A percentile compares a stretch with the other conserved stretches of the same genome.
Evolutionary conservation across 179 eudicot genomes (phyloP).

Genomic region (Beta corolliflora): DNA sequence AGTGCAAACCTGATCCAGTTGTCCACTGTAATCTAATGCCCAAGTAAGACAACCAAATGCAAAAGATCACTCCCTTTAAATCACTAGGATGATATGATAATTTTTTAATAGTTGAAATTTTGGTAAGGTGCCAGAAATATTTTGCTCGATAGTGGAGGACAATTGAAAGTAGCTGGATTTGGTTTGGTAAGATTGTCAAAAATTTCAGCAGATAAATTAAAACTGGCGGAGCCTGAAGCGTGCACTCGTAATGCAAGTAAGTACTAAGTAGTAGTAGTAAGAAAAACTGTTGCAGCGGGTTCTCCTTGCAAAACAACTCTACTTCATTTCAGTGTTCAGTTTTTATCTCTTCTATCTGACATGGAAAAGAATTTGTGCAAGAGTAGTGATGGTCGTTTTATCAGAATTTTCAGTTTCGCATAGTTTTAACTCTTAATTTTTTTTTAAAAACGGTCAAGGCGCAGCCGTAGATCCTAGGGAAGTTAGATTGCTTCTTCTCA

Average conservation of each 20-base stretch:
- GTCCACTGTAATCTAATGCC: conserved; percentile 91
- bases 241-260: conserved; percentile 66
- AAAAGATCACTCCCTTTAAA: conserved; percentile 33
- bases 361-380: neutral
- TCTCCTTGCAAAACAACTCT: neutral
- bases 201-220: conserved; percentile 71
- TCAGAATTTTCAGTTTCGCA: too few species aligned
- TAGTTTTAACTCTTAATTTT: too few species aligned
- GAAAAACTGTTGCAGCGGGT: neutral
- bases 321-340: neutral
- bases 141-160: conserved; percentile 97
- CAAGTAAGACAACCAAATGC: conserved; percentile 83
- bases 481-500: neutral
- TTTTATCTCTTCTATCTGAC: neutral
- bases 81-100: conserved; percentile 19
- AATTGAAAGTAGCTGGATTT: conserved; percentile 87
- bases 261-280: conserved; percentile 18
- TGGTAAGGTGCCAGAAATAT: conserved; percentile 99
- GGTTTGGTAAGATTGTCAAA: conserved; percentile 73
- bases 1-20: conserved; percentile 91
- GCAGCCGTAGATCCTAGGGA: neutral
- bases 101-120: conserved; percentile 67
- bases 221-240: conserved; percentile 52
- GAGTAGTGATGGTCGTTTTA: neutral
- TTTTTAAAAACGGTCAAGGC: neutral